Evolutionary conservation across 768 basidiomycete genomes (phyloP).

Genomic region (Ramaria rubella): DNA sequence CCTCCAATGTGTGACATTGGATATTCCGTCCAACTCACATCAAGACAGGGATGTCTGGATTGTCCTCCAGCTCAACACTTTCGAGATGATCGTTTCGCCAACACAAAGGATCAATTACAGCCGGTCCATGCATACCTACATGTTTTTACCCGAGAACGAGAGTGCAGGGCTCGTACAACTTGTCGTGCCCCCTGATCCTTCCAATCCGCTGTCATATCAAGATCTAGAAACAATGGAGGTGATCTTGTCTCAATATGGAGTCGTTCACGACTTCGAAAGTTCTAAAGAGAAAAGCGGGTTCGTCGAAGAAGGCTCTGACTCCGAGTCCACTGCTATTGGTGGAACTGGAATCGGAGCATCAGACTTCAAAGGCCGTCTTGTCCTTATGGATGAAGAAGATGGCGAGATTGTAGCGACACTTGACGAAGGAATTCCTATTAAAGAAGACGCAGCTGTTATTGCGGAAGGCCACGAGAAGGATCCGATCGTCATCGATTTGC

Average conservation of each 20-base stretch:
- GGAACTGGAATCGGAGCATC: constrained; percentile 6
- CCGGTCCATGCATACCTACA: constrained; percentile 35
- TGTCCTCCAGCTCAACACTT: constrained; percentile 47
- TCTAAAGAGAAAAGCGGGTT: constrained; percentile 13
- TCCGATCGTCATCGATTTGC: constrained; percentile 69
- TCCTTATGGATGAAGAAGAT: constrained; percentile 65
- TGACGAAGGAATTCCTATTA: constrained; percentile 47
- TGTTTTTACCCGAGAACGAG: constrained; percentile 37
- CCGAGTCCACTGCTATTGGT: constrained; percentile 9
- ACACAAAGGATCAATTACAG: constrained; percentile 37
- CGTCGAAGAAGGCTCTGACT: constrained; percentile 1
- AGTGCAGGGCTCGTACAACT: constrained; percentile 17
- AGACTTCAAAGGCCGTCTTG: constrained; percentile 46
- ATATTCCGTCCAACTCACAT: constrained; percentile 25
- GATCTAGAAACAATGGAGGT: constrained; percentile 62
- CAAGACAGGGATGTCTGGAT: constrained; percentile 57
- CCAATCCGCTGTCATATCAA: constrained; percentile 36
- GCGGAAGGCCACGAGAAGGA: constrained; percentile 46
- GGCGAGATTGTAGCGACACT: constrained; percentile 69
- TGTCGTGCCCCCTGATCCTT: constrained; percentile 23
- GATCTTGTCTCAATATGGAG: constrained; percentile 59
- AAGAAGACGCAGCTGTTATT: constrained; percentile 52
- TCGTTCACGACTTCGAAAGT: constrained; percentile 16
- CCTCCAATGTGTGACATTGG: constrained; percentile 55
- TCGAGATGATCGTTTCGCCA: constrained; percentile 60